Evolutionary conservation across 1,284 basidiomycete species (phyloP).

Genomic region (Taiwanofungus camphoratus): DNA sequence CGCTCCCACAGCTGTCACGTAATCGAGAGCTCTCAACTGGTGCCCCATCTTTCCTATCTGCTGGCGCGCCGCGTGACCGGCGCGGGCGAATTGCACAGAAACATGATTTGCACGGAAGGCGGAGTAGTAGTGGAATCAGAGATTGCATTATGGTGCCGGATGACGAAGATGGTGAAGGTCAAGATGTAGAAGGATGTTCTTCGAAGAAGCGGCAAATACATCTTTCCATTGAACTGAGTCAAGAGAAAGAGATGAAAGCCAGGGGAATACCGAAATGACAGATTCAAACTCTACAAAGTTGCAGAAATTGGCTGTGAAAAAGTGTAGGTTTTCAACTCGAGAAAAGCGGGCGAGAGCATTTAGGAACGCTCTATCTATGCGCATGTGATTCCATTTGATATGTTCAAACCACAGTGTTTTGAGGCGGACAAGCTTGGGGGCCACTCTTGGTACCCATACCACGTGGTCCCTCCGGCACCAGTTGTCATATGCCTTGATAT

Average conservation of each 20-base stretch:
- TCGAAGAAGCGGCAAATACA: no score
- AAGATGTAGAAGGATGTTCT: no score
- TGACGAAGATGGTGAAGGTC: neutral
- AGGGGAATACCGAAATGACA: no score
- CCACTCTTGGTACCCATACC: conserved; percentile 1
- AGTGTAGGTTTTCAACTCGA: neutral
- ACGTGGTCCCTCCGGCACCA: neutral
- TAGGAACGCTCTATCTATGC: neutral
- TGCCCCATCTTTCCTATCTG: conserved; percentile 65
- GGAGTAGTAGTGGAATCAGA: no score
- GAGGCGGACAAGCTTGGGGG: neutral
- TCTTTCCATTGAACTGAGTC: no score
- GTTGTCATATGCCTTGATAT: conserved; percentile 1
- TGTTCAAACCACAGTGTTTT: neutral
- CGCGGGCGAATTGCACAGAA: conserved; percentile 68
- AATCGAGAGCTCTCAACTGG: conserved; percentile 29
- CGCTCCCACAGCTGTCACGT: conserved; percentile 25
- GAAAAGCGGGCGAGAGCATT: neutral
- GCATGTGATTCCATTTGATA: neutral
- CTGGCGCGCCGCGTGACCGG: conserved; percentile 65
- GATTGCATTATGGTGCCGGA: neutral
- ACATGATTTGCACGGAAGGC: conserved; percentile 11
- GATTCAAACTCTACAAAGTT: no score
- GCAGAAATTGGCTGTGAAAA: conserved; percentile 1
- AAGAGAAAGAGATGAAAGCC: no score